Conservation (phyloP, 1,284 basidiomycete genomes). For the Cutaneotrichosporon sp. region DNA sequence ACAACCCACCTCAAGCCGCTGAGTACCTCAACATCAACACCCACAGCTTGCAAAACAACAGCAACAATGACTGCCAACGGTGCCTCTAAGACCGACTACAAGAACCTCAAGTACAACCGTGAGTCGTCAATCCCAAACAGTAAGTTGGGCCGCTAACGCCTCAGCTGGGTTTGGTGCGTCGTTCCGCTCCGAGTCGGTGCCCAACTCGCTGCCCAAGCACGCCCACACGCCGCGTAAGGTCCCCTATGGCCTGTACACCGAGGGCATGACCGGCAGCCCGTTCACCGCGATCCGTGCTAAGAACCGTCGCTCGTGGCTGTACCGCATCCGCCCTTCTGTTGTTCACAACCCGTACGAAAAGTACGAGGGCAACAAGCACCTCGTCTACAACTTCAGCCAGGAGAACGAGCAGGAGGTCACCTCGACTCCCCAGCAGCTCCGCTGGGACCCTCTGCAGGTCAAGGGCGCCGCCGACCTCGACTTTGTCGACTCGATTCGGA, state of each 20-base stretch:
- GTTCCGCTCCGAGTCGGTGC: slow-evolving; percentile 14
- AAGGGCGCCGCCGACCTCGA: slow-evolving; percentile 50
- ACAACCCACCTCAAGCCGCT: no score
- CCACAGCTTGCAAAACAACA: neutral
- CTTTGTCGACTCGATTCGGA: slow-evolving; percentile 62
- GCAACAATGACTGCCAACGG: neutral
- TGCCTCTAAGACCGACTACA: slow-evolving; percentile 4
- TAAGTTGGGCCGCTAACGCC: neutral
- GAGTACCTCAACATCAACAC: neutral
- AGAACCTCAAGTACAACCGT: slow-evolving; percentile 7
- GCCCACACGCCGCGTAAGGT: slow-evolving; percentile 62
- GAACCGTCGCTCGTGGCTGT: slow-evolving; percentile 52
- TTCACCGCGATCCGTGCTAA: slow-evolving; percentile 57
- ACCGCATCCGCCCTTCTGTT: slow-evolving; percentile 57
- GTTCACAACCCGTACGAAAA: slow-evolving; percentile 50
- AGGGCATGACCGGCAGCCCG: slow-evolving; percentile 57
- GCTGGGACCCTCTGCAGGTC: slow-evolving; percentile 58
- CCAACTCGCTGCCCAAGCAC: slow-evolving; percentile 52
- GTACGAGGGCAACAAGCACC: slow-evolving; percentile 4
- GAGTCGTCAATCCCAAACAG: no score
- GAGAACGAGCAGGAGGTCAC: slow-evolving; percentile 5
- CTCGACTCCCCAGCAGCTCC: slow-evolving; percentile 59
- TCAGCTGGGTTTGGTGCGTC: slow-evolving; percentile 16
- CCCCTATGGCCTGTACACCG: slow-evolving; percentile 60
- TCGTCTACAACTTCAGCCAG: slow-evolving; percentile 9